Base-by-base conservation (phyloP, 805 yeast genomes). In the Nakazawaea wickerhamii region DNA sequence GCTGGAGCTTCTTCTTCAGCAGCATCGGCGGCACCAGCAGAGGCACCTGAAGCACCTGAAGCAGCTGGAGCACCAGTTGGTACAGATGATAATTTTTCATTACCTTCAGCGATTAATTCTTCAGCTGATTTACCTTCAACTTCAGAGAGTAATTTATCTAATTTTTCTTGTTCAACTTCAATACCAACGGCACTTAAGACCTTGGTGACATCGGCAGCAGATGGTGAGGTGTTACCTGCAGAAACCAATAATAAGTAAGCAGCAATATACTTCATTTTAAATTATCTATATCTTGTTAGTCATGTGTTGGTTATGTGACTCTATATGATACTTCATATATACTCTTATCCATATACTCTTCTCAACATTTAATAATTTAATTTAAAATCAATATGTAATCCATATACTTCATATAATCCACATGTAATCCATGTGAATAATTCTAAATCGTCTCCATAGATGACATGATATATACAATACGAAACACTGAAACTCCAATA, bases 171-270 rank as follows among this genome's bases (percentile, higher is more conserved):
- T 60, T 84, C 93, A 61, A 79, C 86, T 64, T 84, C 95, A 60
- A 77, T 75, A 68, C 89, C 89, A 52, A 83, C 87, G 47, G 91
- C 64, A 63, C 79, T 79, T 62, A 85, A 72, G 56, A 84, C 77
- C 51, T 79, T 53, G 67, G 83, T 69, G 71, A 84, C 75, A 71
- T 83, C 88, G 55, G 81, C 73, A 58, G 84, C 85, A 53, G 90
- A 70, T 70, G 95, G 93, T 59, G 85, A 53, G 63, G 84, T 68
- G 75, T 81, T 83, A 73, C 91, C 93, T 71, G 90, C 88, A 73
- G 84, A 85, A 64, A 73, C 83, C 69, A 85, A 82, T 73, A 85
- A 80, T 72, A 85, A 82, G 78, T 85, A 85, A 74, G 95, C 91
- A 74, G 95, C 95, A 75, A 85, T 77, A 82, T 85, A 85, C 75